Evolutionary conservation across 2,329 filamentous ascomycete genomes (phyloP), one percentile per base, ranked within the genome.

Genomic region (Aquanectria penicillioides): DNA sequence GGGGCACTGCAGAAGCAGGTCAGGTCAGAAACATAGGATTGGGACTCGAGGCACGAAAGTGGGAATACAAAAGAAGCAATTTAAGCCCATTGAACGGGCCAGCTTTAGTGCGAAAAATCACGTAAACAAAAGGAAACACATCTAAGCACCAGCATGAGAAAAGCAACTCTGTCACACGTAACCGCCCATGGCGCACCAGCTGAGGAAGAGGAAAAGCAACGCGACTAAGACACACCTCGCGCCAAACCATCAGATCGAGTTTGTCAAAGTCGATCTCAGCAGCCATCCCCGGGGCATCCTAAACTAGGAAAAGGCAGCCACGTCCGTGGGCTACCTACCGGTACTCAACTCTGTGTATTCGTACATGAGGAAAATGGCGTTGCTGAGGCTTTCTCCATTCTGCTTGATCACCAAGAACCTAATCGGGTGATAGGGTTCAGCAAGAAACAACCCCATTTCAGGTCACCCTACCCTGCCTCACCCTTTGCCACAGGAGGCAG

Each of bases 161-260:
- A 38, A 46, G 46, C 37, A 50, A 51, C 13, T 25, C 28, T 38
- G 41, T 47, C 51, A 48, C 51, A 41, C 31, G 22, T 25, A 55
- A 20, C 51, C 41, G 34, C 43, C 20, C 25, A 48, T 33, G 34
- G 25, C 43, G 41, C 33, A 43, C 17, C 29, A 55, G 41, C 51
- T 47, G 26, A 25, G 40, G 25, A 40, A 37, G 26, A 28, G 13
- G 25, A 47, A 40, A n/a, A n/a, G n/a, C n/a, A n/a, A n/a, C n/a
- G n/a, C n/a, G n/a, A n/a, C n/a, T n/a, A n/a, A n/a, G n/a, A n/a
- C n/a, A 20, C 25, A 31, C 22, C 10, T 10, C 41, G 28, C 41
- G 41, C 18, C 34, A 48, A 44, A 26, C 25, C n/a, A 9, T 44
- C 28, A 34, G 17, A 5, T 18, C n/a, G 8, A 17, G 13, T 11